Evolutionary conservation across 2,329 filamentous ascomycete species (phyloP), one percentile per base, ranked within the genome.

Genomic region (Biscogniauxia mediterranea): DNA sequence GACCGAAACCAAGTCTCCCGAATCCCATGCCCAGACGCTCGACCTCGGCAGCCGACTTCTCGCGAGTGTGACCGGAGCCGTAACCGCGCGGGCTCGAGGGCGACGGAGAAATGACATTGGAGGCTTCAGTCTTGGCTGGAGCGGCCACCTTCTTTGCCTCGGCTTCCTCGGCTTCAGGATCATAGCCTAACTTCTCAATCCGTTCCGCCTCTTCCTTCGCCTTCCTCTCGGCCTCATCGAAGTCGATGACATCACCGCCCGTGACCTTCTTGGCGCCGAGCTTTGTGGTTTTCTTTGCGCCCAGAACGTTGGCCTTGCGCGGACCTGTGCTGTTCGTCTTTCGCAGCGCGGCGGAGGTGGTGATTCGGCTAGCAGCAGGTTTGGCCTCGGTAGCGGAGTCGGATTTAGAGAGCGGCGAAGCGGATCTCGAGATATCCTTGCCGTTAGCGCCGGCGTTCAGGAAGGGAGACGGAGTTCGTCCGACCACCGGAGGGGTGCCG

Each of bases 161-260:
- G 21, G 79, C 76, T 68, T 85, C 85, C 76, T 96, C 94, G 20
- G 92, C 93, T 65, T 97, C 90, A 0, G 93, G 92, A 70, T 99
- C 93, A 72, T 99, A 99, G 49, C 95, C 95, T 21, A 99, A 82
- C 79, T 96, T 97, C 75, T 90, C 93, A 73, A 97, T 95, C 68
- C 95, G 89, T 77, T 98, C 95, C 2, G 93, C 95, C 77, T 99
- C 95, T 77, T 98, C 95, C 76, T 94, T 96, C 52, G 95, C 95
- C 79, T 96, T 97, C 77, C 91, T 92, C 82, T 99, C 95, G 2
- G 93, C 95, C 76, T 94, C 95, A 66, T 99, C 95, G 71, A 99
- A 99, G 79, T 99, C 94, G 65, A 99, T 93, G 13, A 88, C 79
- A 67, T 93, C 90, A 46, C 15, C 38, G 53, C 82, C 84, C 3